Evolutionary conservation across 495 filamentous ascomycete genomes (phyloP).

Genomic region (Penicillium longicatenatum): DNA sequence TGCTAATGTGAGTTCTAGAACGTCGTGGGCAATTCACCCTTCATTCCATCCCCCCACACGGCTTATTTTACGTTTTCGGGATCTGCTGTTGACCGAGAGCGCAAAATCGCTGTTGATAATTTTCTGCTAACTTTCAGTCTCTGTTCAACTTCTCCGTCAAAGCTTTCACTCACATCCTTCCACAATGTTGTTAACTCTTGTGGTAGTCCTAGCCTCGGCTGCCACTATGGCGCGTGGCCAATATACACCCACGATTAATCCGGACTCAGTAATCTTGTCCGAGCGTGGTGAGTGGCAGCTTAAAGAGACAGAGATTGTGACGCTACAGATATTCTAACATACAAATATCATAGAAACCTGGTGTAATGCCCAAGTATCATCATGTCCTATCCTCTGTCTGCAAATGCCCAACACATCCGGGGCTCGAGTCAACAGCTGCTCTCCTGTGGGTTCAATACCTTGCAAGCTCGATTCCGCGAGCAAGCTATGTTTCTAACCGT

Average conservation of each 20-base stretch:
- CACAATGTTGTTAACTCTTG: slow-evolving; percentile 29
- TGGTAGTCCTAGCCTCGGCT: slow-evolving; percentile 31
- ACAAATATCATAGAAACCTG: slow-evolving; percentile 57
- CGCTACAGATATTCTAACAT: slow-evolving; percentile 4
- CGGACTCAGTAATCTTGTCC: slow-evolving; percentile 52
- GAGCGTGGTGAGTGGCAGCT: slow-evolving; percentile 39
- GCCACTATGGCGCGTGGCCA: slow-evolving; percentile 45
- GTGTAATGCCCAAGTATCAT: slow-evolving; percentile 66
- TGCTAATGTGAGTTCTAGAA: neutral
- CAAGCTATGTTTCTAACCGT: neutral
- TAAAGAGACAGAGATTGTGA: slow-evolving; percentile 6
- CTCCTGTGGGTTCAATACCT: slow-evolving; percentile 59
- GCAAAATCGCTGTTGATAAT: neutral
- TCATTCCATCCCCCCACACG: neutral
- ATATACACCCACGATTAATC: slow-evolving; percentile 52
- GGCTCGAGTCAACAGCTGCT: slow-evolving; percentile 63
- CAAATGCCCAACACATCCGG: slow-evolving; percentile 51
- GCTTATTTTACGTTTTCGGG: slow-evolving; percentile 1
- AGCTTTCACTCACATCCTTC: neutral
- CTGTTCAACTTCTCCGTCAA: neutral
- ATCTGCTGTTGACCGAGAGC: neutral
- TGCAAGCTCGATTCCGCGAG: neutral
- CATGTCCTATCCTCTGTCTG: slow-evolving; percentile 78
- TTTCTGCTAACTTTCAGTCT: neutral
- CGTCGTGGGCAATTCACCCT: neutral